Evolutionary conservation across 148 eudicot species (phyloP), one percentile per base, ranked within the genome.

Genomic region (Cornus suecica): DNA sequence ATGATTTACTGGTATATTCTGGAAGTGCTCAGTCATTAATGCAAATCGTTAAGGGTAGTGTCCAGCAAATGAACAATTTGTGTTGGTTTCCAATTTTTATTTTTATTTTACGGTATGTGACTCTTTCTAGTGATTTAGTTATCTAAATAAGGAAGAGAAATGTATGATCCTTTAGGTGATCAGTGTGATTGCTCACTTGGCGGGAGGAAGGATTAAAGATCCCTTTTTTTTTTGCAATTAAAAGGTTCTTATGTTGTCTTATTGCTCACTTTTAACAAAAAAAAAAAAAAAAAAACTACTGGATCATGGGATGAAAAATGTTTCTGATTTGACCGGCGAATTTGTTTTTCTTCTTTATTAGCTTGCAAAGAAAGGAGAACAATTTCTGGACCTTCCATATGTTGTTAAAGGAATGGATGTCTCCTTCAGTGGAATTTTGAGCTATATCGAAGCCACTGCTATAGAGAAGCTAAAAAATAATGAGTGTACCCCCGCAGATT

Each of bases 381-480:
- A 90, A 63, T 94, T 90, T 76, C 87, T 94, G 42, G 97, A 94
- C 72, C 94, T 94, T 77, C 98, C 98, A 30, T 94, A 94, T 71
- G 97, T 84, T 79, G 98, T 94, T 66, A 94, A 94, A 84, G 98
- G 98, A 82, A 94, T 94, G 98, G 98, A 94, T 75, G 98, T 94
- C 66, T 94, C 98, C 8, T 94, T 94, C 72, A 94, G 98, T 78
- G 98, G 98, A 77, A 88, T 94, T 80, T 77, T 94, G 80, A 94
- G 98, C 86, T 94, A 73, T 74, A 89, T 94, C 65, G 98, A 94
- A 83, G 81, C 93, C 69, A 85, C 93, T 24, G 93, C 98, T 25
- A 93, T 92, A 76, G 95, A 94, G 84, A 89, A 88, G 84, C 94
- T 92, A 20, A 92, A 87, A 79, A 90, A 75, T 76, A 84, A 88